Evolutionary conservation across 2,329 filamentous ascomycete species (phyloP).

Genomic region (Monilinia fructicola): DNA sequence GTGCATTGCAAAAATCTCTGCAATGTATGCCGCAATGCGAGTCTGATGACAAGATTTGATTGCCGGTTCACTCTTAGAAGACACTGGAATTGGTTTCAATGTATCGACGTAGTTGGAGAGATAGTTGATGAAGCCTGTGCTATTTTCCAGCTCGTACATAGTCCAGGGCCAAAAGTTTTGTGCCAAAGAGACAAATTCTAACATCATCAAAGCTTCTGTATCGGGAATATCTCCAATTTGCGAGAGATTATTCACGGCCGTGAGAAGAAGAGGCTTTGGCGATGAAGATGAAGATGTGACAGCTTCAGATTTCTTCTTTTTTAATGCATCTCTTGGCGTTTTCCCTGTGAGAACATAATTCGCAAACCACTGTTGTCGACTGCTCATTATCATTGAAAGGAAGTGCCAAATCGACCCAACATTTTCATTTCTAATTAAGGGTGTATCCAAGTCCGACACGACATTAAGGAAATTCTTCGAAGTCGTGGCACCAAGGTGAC

Average conservation of each 20-base stretch:
- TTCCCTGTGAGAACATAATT: conserved; percentile 88
- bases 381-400: conserved; percentile 80
- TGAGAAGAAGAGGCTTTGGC: conserved; percentile 66
- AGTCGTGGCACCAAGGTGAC: conserved; percentile 78
- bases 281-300: conserved; percentile 46
- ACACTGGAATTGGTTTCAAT: conserved; percentile 53
- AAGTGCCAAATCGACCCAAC: conserved; percentile 78
- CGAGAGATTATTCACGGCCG: conserved; percentile 69
- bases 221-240: conserved; percentile 63
- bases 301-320: conserved; percentile 45
- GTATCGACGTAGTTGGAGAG: conserved; percentile 68
- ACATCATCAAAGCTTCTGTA: conserved; percentile 68
- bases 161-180: conserved; percentile 98
- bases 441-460: conserved; percentile 73
- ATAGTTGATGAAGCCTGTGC: conserved; percentile 69
- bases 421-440: conserved; percentile 64
- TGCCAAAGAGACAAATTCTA: conserved; percentile 83
- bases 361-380: conserved; percentile 93
- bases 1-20: conserved; percentile 87
- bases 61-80: conserved; percentile 52
- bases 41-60: conserved; percentile 57
- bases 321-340: conserved; percentile 74
- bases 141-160: conserved; percentile 73
- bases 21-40: conserved; percentile 75
- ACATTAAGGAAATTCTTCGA: conserved; percentile 82